Base-by-base conservation (phyloP, 2,329 filamentous ascomycete species). In the Cyphellophora europaea region DNA sequence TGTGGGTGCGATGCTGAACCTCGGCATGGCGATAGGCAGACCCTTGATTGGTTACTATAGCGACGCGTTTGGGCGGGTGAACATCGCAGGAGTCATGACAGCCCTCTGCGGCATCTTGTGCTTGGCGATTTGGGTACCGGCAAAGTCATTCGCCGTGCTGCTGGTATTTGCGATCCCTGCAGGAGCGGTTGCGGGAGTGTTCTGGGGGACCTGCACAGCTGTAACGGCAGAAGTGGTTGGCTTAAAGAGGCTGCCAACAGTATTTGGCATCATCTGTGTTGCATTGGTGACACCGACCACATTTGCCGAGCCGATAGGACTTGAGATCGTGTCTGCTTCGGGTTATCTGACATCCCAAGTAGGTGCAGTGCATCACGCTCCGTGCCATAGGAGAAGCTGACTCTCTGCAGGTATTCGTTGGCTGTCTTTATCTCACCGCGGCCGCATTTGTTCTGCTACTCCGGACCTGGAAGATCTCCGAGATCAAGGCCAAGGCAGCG, bases 41-140 rank as follows among this genome's bases (percentile, higher is more conserved):
- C 67, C 66, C 3, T 43, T 58, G 3, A 61, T 68, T 19, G 66
- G 67, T 1, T 40, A 63, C 11, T 40, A 60, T 3, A 65, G 62
- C 40, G 68, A 71, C 50, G 36, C 53, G 6, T 62, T 54, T 44
- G 59, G 62, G 5, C 50, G 65, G 4, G 57, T 67, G 23, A 49
- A 63, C 33, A 55, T 56, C 6, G 62, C 66, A 6, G 59, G 55
- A 2, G 28, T 49, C 3, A 43, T 61, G 11, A 67, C 61, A 0
- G 46, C 65, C 5, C 31, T 57, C 11, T 59, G 58, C 32, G 54
- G 54, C 15, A 19, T 69, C 10, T 38, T 52, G 5, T 53, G 57
- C 32, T 61, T 66, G 38, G 58, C 53, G 0, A 49, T 71, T 6
- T 72, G 69, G 67, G 48, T 67, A 1, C 62, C 62, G 4, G 61